Evolutionary conservation across 2,329 filamentous ascomycete genomes (phyloP), one percentile per base, ranked within the genome.

Genomic region (Zasmidium citrigriseum): DNA sequence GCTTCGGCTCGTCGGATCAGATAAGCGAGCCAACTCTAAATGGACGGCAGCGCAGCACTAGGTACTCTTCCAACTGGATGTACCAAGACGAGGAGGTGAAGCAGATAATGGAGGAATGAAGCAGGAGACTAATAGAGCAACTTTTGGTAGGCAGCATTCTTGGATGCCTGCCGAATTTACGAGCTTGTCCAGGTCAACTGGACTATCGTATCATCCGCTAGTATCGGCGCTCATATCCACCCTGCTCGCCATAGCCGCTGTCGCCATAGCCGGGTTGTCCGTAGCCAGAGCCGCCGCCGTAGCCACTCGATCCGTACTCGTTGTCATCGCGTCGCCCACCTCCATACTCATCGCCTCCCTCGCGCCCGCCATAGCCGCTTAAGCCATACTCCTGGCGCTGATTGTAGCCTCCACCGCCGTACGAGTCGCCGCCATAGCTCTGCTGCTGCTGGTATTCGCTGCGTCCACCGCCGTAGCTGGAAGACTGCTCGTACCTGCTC

Each of bases 401-500:
- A 20, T 52, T 53, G 25, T 63, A 59, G 29, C 44, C 45, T 16
- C 59, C 50, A 4, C 62, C 63, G 21, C 57, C 60, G 29, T 62
- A 59, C 38, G 59, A 57, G n/a, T 61, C 60, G 18, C 58, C 52
- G 11, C 57, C 60, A 38, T 60, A 62, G 41, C 59, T 57, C n/a
- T 59, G 45, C 29, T 48, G 29, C 55, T 49, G 22, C 34, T 41
- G 34, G 14, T 53, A 56, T 23, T 62, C 54, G 34, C 51, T 57
- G 41, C 60, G 55, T 23, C 57, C 63, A 21, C 56, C 62, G 12
- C 60, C 60, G 27, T 58, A 66, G 55, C 57, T 52, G n/a, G 55
- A 55, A 29, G 61, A 60, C 23, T 55, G 53, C 14, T 53, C 56
- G 45, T 58, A 62, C 16, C 51, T 45, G 5, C 51, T 45, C n/a